Evolutionary conservation across 441 rosid genomes (phyloP).

Genomic region (Geranium incanum): DNA sequence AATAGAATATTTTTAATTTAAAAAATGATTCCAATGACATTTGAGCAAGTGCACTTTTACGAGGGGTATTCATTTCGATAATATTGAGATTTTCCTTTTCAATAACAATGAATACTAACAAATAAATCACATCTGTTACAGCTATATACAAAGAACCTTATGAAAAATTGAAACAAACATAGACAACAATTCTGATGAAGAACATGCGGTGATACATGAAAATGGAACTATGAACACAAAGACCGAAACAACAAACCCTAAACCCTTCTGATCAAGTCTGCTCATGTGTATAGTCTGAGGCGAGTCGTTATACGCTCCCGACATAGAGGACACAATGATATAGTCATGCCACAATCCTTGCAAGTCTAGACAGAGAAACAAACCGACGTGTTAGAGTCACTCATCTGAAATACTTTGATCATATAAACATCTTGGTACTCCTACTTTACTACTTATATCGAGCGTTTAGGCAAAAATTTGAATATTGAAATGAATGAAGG

Average conservation of each 20-base stretch:
- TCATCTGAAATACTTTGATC: too few relatives aligned
- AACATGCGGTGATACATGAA: neutral
- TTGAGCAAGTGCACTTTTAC: too few relatives aligned
- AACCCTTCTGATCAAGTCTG: neutral
- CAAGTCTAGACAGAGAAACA: conserved; percentile 52
- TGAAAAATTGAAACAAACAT: too few relatives aligned
- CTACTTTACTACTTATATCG: too few relatives aligned
- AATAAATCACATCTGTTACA: neutral
- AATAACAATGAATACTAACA: too few relatives aligned
- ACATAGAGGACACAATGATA: conserved; percentile 64
- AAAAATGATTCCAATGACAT: too few relatives aligned
- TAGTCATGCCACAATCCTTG: conserved; percentile 62
- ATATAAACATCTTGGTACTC: too few relatives aligned
- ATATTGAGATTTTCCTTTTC: too few relatives aligned
- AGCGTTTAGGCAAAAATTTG: too few relatives aligned
- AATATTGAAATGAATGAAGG: too few relatives aligned
- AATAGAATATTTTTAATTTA: too few relatives aligned
- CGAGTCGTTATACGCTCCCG: conserved; percentile 65
- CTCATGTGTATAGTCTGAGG: conserved; percentile 52
- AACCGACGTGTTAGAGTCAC: neutral
- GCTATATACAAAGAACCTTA: neutral
- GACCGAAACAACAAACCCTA: neutral
- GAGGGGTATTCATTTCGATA: too few relatives aligned
- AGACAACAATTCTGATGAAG: neutral
- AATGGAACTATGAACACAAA: neutral